Evolutionary conservation across 352 stramenopile species (phyloP).

Genomic region (Phytophthora litchii): DNA sequence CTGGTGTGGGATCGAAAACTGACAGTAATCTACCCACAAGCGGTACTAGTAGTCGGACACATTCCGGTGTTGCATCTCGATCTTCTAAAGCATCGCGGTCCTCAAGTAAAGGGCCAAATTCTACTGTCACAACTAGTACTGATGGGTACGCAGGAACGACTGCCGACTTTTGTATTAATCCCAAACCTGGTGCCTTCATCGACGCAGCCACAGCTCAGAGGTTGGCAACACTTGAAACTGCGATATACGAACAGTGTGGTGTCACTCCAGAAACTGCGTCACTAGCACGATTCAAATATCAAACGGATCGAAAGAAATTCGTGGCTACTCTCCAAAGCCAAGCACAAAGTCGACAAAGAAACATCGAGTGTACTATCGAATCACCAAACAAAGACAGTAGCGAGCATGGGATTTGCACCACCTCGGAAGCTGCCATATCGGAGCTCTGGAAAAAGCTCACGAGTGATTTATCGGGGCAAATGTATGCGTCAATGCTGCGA

Average conservation of each 20-base stretch:
- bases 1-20: conserved; percentile 56
- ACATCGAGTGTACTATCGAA: background rate
- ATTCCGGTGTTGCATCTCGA: conserved; percentile 11
- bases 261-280: conserved; percentile 31
- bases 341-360: background rate
- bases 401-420: background rate
- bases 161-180: background rate
- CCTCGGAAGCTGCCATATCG: conserved; percentile 7
- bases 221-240: conserved; percentile 24
- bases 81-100: background rate
- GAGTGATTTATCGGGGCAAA: conserved; percentile 27
- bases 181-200: conserved; percentile 10
- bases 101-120: conserved; percentile 1
- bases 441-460: conserved; percentile 34
- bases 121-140: background rate
- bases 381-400: conserved; percentile 7
- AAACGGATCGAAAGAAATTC: conserved; percentile 35
- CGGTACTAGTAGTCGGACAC: background rate
- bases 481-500: conserved; percentile 29
- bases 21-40: conserved; percentile 47
- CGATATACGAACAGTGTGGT: conserved; percentile 34
- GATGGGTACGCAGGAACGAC: background rate
- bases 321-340: conserved; percentile 22
- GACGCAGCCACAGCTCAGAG: conserved; percentile 26
- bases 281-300: conserved; percentile 36